Evolutionary conservation across 1,284 basidiomycete genomes (phyloP).

Genomic region (Microbotryum silenes-acaulis): DNA sequence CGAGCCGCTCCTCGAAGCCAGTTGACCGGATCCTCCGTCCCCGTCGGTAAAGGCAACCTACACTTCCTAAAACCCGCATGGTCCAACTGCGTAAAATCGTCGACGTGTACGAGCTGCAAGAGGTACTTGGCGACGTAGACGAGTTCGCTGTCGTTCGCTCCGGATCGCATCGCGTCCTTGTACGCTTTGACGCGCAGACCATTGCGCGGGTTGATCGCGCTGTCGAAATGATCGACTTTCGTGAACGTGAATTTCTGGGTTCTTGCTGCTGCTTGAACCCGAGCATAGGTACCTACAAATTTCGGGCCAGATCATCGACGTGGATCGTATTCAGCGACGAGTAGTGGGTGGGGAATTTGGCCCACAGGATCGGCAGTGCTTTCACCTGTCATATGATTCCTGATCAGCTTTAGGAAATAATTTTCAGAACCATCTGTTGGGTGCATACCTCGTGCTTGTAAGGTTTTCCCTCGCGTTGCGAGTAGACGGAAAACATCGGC

Average conservation of each 20-base stretch:
- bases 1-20: background rate
- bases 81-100: slow-evolving; percentile 19
- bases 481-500: slow-evolving; percentile 82
- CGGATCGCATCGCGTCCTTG: slow-evolving; percentile 19
- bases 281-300: slow-evolving; percentile 4
- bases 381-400: slow-evolving; percentile 52
- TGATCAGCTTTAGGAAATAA: background rate
- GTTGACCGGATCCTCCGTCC: slow-evolving; percentile 14
- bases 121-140: slow-evolving; percentile 28
- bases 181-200: slow-evolving; percentile 33
- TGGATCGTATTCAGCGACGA: slow-evolving; percentile 25
- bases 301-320: slow-evolving; percentile 21
- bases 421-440: background rate
- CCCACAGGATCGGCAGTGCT: slow-evolving; percentile 78
- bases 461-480: slow-evolving; percentile 59
- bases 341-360: slow-evolving; percentile 63
- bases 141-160: slow-evolving; percentile 25
- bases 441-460: slow-evolving; percentile 54
- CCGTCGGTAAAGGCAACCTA: slow-evolving; percentile 13
- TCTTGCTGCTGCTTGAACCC: slow-evolving; percentile 11
- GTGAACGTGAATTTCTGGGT: background rate
- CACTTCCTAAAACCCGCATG: slow-evolving; percentile 21
- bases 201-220: slow-evolving; percentile 27
- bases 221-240: background rate
- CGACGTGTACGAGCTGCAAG: slow-evolving; percentile 12